Evolutionary conservation across 2,329 filamentous ascomycete genomes (phyloP).

Genomic region (Aspergillus quadrilineatus): DNA sequence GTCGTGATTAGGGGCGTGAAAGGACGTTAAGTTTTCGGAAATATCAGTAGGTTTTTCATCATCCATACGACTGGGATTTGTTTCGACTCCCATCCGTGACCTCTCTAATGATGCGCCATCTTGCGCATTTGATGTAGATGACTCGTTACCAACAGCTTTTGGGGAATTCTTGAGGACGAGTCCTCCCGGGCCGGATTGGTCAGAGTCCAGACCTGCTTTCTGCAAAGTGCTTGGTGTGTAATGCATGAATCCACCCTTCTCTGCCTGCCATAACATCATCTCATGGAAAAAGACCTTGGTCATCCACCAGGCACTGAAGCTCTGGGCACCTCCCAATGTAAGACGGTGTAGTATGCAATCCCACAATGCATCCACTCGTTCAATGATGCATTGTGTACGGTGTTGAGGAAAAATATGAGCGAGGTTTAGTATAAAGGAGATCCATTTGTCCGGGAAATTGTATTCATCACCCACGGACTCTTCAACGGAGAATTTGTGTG

Average conservation of each 20-base stretch:
- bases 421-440: constrained; percentile 45
- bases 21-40: constrained; percentile 40
- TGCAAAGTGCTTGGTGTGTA: constrained; percentile 43
- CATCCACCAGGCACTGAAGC: constrained; percentile 58
- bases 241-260: constrained; percentile 83
- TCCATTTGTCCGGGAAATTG: constrained; percentile 52
- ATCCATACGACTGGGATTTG: constrained; percentile 22
- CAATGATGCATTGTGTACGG: constrained; percentile 45
- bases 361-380: constrained; percentile 47
- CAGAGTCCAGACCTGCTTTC: constrained; percentile 24
- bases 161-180: constrained; percentile 25
- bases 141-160: constrained; percentile 16
- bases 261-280: constrained; percentile 85
- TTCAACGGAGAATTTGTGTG: constrained; percentile 39
- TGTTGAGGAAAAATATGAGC: constrained; percentile 42
- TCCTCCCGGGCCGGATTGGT: constrained; percentile 24
- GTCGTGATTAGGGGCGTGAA: constrained; percentile 52
- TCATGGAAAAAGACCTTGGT: constrained; percentile 95
- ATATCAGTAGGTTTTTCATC: constrained; percentile 49
- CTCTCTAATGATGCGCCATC: constrained; percentile 18
- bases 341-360: constrained; percentile 45
- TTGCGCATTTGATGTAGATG: constrained; percentile 23
- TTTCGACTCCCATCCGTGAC: constrained; percentile 19
- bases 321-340: constrained; percentile 46
- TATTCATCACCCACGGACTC: constrained; percentile 39